phyloP scores from a whole-genome alignment of 2,329 filamentous ascomycete genomes.

The Basipetospora chlamydospora region DNA sequence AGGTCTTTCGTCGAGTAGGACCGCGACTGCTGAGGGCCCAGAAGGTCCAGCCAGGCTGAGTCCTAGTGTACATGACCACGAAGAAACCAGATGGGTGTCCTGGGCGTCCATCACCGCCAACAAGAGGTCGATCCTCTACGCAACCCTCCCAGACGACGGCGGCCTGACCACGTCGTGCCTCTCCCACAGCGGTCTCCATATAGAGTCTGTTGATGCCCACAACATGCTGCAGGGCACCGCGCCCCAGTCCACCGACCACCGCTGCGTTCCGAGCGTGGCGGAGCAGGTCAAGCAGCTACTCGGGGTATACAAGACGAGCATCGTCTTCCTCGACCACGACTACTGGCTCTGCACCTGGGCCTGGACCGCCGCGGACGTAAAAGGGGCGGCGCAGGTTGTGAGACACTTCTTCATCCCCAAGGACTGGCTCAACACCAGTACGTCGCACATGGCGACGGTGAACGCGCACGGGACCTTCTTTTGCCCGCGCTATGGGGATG shows the following conservation, averaged over 20 bases:
- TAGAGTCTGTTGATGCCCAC: neutral
- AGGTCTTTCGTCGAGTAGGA: neutral
- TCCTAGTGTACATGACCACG: neutral
- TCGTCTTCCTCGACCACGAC: neutral
- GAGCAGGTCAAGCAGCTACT: neutral
- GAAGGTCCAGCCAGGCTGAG: neutral
- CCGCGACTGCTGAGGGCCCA: neutral
- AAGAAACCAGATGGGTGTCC: neutral
- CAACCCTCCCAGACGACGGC: neutral
- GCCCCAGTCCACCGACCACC: neutral
- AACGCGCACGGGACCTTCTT: neutral
- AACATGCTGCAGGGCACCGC: neutral
- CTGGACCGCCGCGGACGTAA: too few relatives aligned
- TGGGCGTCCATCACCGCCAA: neutral
- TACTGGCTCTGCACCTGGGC: neutral
- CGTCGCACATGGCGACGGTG: neutral
- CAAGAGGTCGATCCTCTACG: neutral
- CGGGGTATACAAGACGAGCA: neutral
- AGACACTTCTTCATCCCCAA: neutral
- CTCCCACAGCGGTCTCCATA: neutral
- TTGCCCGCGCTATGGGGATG: neutral
- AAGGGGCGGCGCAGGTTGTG: neutral
- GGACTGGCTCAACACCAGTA: neutral
- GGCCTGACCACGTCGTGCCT: neutral
- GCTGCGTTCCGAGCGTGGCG: neutral